A percentile compares a stretch with the other conserved stretches of the same genome.
These are phyloP conservation scores for Crithidia mellificae DNA, from an alignment of 208 protist genomes.

Conservation along the genomic window DNA sequence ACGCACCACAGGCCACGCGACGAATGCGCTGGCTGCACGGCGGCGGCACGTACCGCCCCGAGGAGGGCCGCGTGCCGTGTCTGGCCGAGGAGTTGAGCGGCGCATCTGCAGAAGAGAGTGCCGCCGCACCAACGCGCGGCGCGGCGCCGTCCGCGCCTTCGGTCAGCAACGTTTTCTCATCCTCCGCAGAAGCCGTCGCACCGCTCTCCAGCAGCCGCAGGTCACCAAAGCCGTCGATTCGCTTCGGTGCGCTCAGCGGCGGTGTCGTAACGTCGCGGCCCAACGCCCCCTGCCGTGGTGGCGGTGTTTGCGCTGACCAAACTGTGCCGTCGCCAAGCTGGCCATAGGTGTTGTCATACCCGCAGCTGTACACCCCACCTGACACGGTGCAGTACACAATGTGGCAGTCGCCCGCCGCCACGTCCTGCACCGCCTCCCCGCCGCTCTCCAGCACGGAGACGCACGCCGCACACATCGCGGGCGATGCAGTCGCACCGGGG, in stretches of 20 bases:
- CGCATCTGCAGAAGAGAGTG: no score
- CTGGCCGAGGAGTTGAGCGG: no score
- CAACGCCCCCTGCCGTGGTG: neutral
- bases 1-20: conserved; percentile 63
- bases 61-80: neutral
- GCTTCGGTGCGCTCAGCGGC: conserved; percentile 32
- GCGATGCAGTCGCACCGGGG: neutral
- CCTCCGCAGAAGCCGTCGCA: no score
- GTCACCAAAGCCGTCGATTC: conserved; percentile 48
- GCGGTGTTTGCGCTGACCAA: conserved; percentile 36
- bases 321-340: conserved; percentile 84
- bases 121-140: no score
- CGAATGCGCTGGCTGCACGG: conserved; percentile 35
- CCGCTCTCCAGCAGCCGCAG: neutral
- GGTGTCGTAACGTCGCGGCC: conserved; percentile 22
- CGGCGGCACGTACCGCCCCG: conserved; percentile 11
- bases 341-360: conserved; percentile 77
- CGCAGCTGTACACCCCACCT: conserved; percentile 73
- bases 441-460: conserved; percentile 38
- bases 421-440: conserved; percentile 57
- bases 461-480: conserved; percentile 13
- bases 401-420: conserved; percentile 72
- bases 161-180: no score
- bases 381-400: conserved; percentile 81
- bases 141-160: neutral